These are phyloP conservation scores for Curvularia spicifera DNA, from an alignment of 2,329 filamentous ascomycete genomes.

Conservation along the genomic window DNA sequence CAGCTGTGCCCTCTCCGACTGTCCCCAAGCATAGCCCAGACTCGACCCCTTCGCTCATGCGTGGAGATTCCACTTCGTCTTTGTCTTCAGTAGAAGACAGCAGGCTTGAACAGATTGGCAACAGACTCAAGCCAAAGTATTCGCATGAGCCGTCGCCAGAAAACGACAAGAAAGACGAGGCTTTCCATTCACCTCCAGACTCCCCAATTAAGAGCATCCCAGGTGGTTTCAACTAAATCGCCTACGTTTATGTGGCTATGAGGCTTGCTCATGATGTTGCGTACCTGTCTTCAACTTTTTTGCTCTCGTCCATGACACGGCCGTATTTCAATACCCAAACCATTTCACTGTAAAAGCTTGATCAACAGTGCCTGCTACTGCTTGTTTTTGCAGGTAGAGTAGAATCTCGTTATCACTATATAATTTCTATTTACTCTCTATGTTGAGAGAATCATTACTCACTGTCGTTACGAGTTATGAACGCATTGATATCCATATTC, in stretches of 20 bases:
- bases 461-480: conserved; percentile 26
- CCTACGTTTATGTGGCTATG: too few relatives aligned
- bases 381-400: conserved; percentile 5
- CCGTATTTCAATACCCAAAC: conserved; percentile 3
- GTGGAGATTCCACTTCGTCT: conserved; percentile 43
- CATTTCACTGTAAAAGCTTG: neutral
- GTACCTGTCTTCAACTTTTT: neutral
- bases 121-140: conserved; percentile 37
- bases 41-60: conserved; percentile 46
- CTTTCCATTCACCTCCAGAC: conserved; percentile 52
- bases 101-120: conserved; percentile 38
- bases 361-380: neutral
- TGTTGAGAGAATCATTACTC: neutral
- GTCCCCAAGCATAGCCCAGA: conserved; percentile 38
- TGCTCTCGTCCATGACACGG: neutral
- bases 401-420: neutral
- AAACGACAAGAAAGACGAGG: conserved; percentile 35
- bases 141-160: conserved; percentile 25
- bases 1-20: conserved; percentile 30
- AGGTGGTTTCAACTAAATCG: conserved; percentile 36
- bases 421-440: neutral
- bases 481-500: conserved; percentile 21
- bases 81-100: conserved; percentile 43
- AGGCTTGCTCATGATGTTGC: neutral
- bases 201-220: conserved; percentile 44